phyloP scores from a whole-genome alignment of 805 yeast species.

The Kregervanrija delftensis region DNA sequence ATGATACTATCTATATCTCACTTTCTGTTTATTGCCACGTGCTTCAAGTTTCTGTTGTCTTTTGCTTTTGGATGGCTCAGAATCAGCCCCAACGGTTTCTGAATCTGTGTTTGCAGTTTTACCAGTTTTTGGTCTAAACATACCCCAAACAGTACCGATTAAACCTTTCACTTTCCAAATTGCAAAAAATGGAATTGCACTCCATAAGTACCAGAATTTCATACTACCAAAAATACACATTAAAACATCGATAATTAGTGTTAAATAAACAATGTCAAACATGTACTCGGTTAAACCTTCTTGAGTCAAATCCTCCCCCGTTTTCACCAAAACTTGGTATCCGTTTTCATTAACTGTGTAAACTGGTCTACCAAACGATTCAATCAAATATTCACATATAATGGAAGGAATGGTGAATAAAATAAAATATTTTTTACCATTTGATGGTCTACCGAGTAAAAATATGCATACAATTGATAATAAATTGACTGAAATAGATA shows the following conservation, averaged over 20 bases:
- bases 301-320: slow-evolving; percentile 59
- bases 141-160: slow-evolving; percentile 21
- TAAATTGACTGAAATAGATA: slow-evolving; percentile 33
- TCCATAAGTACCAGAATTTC: slow-evolving; percentile 51
- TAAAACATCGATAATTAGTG: slow-evolving; percentile 50
- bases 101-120: background rate
- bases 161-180: slow-evolving; percentile 38
- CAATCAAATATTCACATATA: slow-evolving; percentile 45
- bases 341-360: slow-evolving; percentile 34
- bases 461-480: slow-evolving; percentile 33
- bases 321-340: slow-evolving; percentile 31
- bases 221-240: slow-evolving; percentile 49
- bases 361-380: slow-evolving; percentile 54
- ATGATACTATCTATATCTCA: no score
- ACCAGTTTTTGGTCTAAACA: slow-evolving; percentile 13
- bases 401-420: slow-evolving; percentile 36
- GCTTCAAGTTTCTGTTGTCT: slow-evolving; percentile 1
- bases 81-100: background rate
- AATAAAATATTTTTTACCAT: slow-evolving; percentile 36
- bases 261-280: slow-evolving; percentile 63
- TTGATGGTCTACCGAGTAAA: slow-evolving; percentile 37
- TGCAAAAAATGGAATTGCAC: slow-evolving; percentile 48
- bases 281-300: slow-evolving; percentile 65
- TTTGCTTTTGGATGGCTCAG: slow-evolving; percentile 1
- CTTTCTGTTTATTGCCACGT: no score